A percentile compares a stretch with the other conserved stretches of the same genome.
phyloP scores from a whole-genome alignment of 1,139 yeast species.

The Kluyveromyces sp. region DNA sequence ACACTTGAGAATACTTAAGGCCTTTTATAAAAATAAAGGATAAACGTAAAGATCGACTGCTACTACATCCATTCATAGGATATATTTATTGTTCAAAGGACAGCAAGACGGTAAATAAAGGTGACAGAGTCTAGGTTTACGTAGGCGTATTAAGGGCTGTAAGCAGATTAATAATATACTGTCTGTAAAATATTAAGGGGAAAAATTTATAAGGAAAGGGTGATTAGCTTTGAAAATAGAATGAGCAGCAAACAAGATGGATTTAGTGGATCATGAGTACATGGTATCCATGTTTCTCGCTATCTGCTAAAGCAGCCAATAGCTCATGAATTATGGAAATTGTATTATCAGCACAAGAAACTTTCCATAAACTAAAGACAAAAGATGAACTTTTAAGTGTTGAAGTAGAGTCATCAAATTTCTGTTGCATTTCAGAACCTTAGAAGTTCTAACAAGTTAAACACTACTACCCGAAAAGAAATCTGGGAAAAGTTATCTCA shows the following conservation, averaged over 20 bases:
- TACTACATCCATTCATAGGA: neutral
- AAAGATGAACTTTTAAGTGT: conserved; percentile 18
- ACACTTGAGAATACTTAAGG: neutral
- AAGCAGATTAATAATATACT: neutral
- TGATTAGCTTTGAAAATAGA: neutral
- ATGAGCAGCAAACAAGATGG: conserved; percentile 11
- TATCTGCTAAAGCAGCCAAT: conserved; percentile 28
- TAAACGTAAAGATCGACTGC: neutral
- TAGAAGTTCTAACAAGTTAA: conserved; percentile 9
- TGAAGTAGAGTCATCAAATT: conserved; percentile 1
- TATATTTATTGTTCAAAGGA: conserved; percentile 10
- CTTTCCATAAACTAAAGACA: conserved; percentile 18
- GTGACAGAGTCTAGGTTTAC: neutral
- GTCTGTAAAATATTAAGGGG: neutral
- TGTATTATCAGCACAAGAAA: conserved; percentile 22
- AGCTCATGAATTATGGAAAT: conserved; percentile 23
- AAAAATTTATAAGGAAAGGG: no score
- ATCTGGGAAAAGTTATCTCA: conserved; percentile 28
- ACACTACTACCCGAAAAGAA: conserved; percentile 20
- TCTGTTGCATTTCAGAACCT: neutral
- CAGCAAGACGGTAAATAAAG: neutral
- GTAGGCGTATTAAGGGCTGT: neutral
- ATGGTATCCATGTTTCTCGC: conserved; percentile 21
- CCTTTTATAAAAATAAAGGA: conserved; percentile 1
- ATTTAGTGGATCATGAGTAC: conserved; percentile 22